Conservation (phyloP, 495 filamentous ascomycete species). For the Chaetomidium leptoderma region DNA sequence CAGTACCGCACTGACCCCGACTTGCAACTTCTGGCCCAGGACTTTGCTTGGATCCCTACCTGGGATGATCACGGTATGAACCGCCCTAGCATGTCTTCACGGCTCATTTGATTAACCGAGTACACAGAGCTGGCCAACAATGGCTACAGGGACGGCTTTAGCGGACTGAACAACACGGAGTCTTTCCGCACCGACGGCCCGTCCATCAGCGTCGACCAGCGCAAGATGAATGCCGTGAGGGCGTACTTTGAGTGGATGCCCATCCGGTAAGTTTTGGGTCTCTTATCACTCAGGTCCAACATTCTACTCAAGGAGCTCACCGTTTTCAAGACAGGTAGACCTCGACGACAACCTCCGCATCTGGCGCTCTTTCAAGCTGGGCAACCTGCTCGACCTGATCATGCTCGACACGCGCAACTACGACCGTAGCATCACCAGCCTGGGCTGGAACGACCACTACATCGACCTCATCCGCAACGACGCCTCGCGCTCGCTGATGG, state of each 20-base stretch:
- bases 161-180: constrained; percentile 56
- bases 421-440: constrained; percentile 50
- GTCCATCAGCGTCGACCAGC: constrained; percentile 58
- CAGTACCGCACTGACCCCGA: constrained; percentile 40
- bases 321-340: constrained; percentile 49
- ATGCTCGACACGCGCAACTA: constrained; percentile 64
- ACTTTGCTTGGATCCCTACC: constrained; percentile 60
- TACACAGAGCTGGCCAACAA: constrained; percentile 58
- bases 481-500: constrained; percentile 57
- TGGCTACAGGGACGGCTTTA: constrained; percentile 51
- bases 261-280: constrained; percentile 15
- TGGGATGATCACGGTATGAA: constrained; percentile 60
- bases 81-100: not conserved
- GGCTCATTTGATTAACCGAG: not conserved
- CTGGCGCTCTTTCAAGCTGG: constrained; percentile 60
- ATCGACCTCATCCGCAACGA: constrained; percentile 53
- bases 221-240: constrained; percentile 63
- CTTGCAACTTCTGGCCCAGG: constrained; percentile 50
- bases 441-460: constrained; percentile 54
- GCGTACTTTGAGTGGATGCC: constrained; percentile 65
- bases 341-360: constrained; percentile 65
- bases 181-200: constrained; percentile 54
- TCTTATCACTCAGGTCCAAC: constrained; percentile 3
- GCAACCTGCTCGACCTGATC: constrained; percentile 56
- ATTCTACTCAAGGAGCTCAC: constrained; percentile 5